A percentile compares a stretch with the other conserved stretches of the same genome.
These are phyloP conservation scores for Malania oleifera DNA, from an alignment of 164 flowering plant genomes.

Conservation along the genomic window DNA sequence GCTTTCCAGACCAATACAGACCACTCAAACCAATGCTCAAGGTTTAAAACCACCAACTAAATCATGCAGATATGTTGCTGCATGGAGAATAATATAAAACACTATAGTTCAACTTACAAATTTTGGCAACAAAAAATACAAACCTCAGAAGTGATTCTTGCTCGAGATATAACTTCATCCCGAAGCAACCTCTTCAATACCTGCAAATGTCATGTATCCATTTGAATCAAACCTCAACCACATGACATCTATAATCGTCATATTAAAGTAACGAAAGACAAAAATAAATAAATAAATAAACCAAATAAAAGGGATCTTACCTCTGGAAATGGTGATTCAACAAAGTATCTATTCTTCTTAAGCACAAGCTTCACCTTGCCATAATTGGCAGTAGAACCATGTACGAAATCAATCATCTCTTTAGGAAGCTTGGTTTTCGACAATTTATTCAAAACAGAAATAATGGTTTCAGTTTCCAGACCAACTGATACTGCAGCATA, in stretches of 20 bases:
- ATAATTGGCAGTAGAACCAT: constrained; percentile 87
- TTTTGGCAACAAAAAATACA: constrained; percentile 1
- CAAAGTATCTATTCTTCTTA: constrained; percentile 86
- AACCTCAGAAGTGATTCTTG: constrained; percentile 55
- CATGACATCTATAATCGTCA: neutral
- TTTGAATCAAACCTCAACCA: neutral
- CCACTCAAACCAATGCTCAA: no score
- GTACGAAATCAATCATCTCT: constrained; percentile 77
- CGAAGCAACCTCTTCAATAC: constrained; percentile 51
- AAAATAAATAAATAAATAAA: no score
- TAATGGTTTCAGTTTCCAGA: constrained; percentile 82
- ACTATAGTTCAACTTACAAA: no score
- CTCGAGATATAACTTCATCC: constrained; percentile 48
- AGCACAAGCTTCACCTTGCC: constrained; percentile 99
- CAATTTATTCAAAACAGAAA: constrained; percentile 55
- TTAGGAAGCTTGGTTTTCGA: constrained; percentile 69
- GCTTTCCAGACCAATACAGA: no score
- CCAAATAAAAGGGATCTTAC: constrained; percentile 34
- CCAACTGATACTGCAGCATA: constrained; percentile 99
- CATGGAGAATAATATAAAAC: no score
- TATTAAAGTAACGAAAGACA: neutral
- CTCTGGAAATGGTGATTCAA: constrained; percentile 96
- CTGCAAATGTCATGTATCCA: constrained; percentile 26
- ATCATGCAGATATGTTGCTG: neutral
- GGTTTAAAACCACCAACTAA: neutral